Base-by-base conservation (phyloP, 1,284 basidiomycete species). In the Porphyrellus sp. region DNA sequence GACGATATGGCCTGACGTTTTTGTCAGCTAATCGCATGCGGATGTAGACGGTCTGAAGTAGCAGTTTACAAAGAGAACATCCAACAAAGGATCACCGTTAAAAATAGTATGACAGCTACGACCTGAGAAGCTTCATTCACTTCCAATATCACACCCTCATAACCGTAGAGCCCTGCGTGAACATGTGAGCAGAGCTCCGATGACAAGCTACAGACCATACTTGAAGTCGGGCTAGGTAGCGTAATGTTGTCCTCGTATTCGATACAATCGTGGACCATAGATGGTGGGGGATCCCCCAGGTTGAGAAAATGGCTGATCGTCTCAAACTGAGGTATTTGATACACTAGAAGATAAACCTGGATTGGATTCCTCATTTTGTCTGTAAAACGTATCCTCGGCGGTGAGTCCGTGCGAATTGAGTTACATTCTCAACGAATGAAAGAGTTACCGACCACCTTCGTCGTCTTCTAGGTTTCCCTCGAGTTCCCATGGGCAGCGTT, bases 401-500 rank as follows among this genome's bases (percentile, higher is more conserved):
- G 85, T 12, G 81, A 78, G 63, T 89, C 85, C 89, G 52, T 0
- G 30, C n/a, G 35, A 33, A 37, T 39, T 48, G 51, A 51, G 37
- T 49, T 46, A 59, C 2, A 43, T 23, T 34, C 9, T n/a, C 12
- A 46, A 31, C 23, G 42, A 31, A 16, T 18, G 23, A 38, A 33
- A 45, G 15, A 15, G 7, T 51, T 35, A 64, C 66, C 53, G 53
- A 85, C 85, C 85, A 66, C 87, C 85, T 72, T 89, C 84, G 51
- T 89, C 83, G 53, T 91, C 88, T 70, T 89, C 86, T 25, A 84
- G 82, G 51, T 70, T 75, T 9, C 82, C 84, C 65, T 86, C 81
- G 28, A 95, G 79, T 61, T 86, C 82, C 92, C 92, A 95, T 33
- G 86, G 88, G 70, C 92, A 94, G 18, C 91, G 84, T 62, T 93